A percentile compares a stretch with the other conserved stretches of the same genome.
Evolutionary conservation across 768 basidiomycete species (phyloP).

Genomic region (Pisolithus marmoratus): DNA sequence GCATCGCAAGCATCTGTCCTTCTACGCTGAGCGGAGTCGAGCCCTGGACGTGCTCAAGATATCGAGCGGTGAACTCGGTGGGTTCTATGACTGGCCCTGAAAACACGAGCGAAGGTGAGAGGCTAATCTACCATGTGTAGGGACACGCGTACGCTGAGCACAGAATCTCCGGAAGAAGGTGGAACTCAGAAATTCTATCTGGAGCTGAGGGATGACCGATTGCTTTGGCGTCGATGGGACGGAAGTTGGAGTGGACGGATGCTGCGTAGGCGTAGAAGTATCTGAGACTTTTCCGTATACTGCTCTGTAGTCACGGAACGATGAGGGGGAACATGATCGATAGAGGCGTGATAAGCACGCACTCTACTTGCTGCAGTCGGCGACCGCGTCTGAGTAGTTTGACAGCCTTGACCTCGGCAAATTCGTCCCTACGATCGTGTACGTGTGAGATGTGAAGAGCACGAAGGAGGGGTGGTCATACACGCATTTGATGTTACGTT

Average conservation of each 20-base stretch:
- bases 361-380: constrained; percentile 83
- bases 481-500: constrained; percentile 92
- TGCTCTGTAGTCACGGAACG: constrained; percentile 40
- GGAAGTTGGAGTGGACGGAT: constrained; percentile 8
- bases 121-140: not conserved
- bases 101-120: not conserved
- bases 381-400: constrained; percentile 77
- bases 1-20: constrained; percentile 70
- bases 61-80: constrained; percentile 71
- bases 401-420: constrained; percentile 85
- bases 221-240: not conserved
- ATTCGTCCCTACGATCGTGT: constrained; percentile 64
- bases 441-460: constrained; percentile 4
- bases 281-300: constrained; percentile 69
- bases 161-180: constrained; percentile 82
- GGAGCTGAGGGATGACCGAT: constrained; percentile 64
- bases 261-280: constrained; percentile 27
- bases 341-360: constrained; percentile 26
- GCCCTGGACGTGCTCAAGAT: constrained; percentile 58
- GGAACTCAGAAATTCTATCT: constrained; percentile 75
- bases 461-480: constrained; percentile 34
- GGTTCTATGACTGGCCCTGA: constrained; percentile 84
- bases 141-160: constrained; percentile 61
- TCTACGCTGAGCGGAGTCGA: constrained; percentile 59
- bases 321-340: constrained; percentile 2